Base-by-base conservation (phyloP, 805 yeast genomes). In the Hanseniaspora valbyensis region DNA sequence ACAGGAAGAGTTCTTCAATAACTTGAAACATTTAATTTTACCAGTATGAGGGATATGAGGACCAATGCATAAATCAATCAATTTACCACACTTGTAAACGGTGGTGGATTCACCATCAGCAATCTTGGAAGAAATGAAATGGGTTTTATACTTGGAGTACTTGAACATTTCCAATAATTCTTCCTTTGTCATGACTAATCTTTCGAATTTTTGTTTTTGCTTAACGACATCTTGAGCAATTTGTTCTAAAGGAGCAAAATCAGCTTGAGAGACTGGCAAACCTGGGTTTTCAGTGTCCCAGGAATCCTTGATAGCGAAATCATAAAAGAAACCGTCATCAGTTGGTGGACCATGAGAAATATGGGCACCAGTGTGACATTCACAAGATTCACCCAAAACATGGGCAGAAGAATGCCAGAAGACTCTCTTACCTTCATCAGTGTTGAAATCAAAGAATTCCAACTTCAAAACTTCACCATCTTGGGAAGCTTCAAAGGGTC, bases 361-460 rank as follows among this genome's bases (percentile, higher is more conserved):
- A 66, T 90, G 95, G 57, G 95, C 94, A 58, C 96, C 97, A 66
- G 82, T 73, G 67, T 87, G 92, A 67, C 96, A 83, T 71, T 92
- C 98, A 72, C 95, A 84, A 44, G 96, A 90, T 72, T 92, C 98
- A 69, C 98, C 98, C 59, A 92, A 72, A 50, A 92, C 90, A 69
- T 92, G 98, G 49, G 98, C 98, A 57, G 95, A 83, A 2, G 98
- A 92, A 68, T 92, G 98, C 98, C 98, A 92, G 71, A 92, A 92
- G 32, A 90, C 97, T 57, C 80, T 79, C 66, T 82, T 86, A 68
- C 97, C 98, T 62, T 89, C 96, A n/a, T 84, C 84, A 54, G 86
- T 74, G 36, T 87, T 95, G 61, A 92, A 92, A 64, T 89, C 96
- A 64, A 87, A 77, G 61, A 88, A 81, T 65, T 87, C 92, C 55